Conservation (phyloP, 805 yeast genomes). For the Candida ulmi region DNA sequence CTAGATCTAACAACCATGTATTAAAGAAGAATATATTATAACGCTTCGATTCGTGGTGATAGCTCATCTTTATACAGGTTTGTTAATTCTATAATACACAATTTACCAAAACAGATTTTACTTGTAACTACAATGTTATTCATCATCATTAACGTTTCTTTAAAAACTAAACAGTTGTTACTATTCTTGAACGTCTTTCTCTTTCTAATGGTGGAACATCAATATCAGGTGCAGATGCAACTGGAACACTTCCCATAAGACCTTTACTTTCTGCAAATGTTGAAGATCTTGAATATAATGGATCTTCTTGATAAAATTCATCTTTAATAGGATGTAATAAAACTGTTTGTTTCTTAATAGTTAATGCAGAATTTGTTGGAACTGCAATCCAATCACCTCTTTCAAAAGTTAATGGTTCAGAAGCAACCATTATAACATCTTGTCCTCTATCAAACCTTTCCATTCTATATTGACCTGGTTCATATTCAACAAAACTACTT, state of each 20-base stretch:
- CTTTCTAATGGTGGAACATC: conserved; percentile 76
- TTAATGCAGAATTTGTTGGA: conserved; percentile 83
- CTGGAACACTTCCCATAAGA: conserved; percentile 86
- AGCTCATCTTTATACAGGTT: too few species aligned
- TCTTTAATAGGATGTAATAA: conserved; percentile 87
- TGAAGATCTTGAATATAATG: conserved; percentile 62
- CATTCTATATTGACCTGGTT: conserved; percentile 90
- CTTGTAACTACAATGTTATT: too few species aligned
- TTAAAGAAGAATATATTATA: too few species aligned
- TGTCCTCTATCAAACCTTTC: conserved; percentile 90
- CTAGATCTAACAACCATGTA: too few species aligned
- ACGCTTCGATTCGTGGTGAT: too few species aligned
- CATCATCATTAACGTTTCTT: too few species aligned
- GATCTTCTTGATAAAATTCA: conserved; percentile 77
- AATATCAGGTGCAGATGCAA: conserved; percentile 40
- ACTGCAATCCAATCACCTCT: conserved; percentile 97
- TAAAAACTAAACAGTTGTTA: conserved; percentile 5
- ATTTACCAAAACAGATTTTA: too few species aligned
- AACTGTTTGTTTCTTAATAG: conserved; percentile 81
- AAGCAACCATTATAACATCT: conserved; percentile 93
- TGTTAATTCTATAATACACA: too few species aligned
- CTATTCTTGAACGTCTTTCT: conserved; percentile 53
- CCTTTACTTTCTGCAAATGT: conserved; percentile 88
- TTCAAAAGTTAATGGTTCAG: conserved; percentile 95
- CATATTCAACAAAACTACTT: conserved; percentile 81